Percentiles rank a stretch among this genome's conserved stretches.
phyloP scores from a whole-genome alignment of 2,329 filamentous ascomycete species.

The Diaporthe eres region DNA sequence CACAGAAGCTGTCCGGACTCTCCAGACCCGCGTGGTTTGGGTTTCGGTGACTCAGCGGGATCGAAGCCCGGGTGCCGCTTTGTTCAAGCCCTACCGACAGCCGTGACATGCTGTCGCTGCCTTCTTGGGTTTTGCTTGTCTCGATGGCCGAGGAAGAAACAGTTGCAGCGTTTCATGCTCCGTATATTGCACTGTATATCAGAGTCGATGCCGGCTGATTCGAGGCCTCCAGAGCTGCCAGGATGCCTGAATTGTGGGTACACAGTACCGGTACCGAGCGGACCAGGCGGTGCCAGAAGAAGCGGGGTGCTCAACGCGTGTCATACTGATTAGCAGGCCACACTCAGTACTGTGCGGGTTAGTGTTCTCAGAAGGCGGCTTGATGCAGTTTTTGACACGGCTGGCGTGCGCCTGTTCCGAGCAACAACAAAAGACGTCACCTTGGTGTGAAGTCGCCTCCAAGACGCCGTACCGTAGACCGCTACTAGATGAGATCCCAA shows the following conservation, averaged over 20 bases:
- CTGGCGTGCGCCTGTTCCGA: constrained; percentile 14
- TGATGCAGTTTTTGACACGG: constrained; percentile 24
- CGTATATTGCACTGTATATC: constrained; percentile 36
- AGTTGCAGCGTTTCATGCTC: constrained; percentile 27
- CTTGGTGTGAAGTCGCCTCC: background rate
- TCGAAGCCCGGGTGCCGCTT: constrained; percentile 17
- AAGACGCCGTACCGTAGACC: constrained; percentile 9
- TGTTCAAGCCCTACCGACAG: constrained; percentile 34
- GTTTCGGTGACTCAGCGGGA: constrained; percentile 38
- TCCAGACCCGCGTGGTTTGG: constrained; percentile 31
- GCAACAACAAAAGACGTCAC: constrained; percentile 21
- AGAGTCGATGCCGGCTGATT: constrained; percentile 15
- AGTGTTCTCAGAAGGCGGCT: constrained; percentile 1
- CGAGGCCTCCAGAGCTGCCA: constrained; percentile 31
- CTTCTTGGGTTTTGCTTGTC: constrained; percentile 4
- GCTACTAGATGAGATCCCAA: constrained; percentile 2
- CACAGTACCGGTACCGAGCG: constrained; percentile 37
- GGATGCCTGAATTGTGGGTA: constrained; percentile 25
- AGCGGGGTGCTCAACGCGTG: constrained; percentile 24
- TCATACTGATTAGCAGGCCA: background rate
- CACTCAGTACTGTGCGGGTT: background rate
- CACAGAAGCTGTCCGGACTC: constrained; percentile 8
- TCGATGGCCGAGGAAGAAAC: constrained; percentile 8
- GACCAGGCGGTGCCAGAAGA: constrained; percentile 10
- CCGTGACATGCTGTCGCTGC: constrained; percentile 6